Conservation (phyloP, 768 basidiomycete species). For the Leccinum variicolor region DNA sequence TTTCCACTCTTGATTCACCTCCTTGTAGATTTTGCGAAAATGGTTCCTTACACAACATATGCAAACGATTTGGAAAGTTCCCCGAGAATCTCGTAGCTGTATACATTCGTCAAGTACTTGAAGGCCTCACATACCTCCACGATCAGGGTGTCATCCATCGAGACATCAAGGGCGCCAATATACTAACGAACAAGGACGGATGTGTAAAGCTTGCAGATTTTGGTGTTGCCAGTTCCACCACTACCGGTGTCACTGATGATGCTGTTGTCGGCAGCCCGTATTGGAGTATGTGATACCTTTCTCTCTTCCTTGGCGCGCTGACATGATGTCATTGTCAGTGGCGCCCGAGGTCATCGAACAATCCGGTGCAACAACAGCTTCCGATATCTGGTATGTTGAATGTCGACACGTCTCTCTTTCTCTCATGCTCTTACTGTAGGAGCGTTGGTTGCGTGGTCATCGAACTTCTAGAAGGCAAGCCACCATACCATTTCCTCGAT, state of each 20-base stretch:
- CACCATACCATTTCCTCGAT: constrained; percentile 92
- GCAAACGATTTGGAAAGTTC: constrained; percentile 97
- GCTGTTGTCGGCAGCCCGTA: constrained; percentile 98
- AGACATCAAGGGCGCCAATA: constrained; percentile 99
- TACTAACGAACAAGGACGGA: constrained; percentile 97
- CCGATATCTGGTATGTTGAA: constrained; percentile 83
- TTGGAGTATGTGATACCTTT: constrained; percentile 70
- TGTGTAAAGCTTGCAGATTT: constrained; percentile 99
- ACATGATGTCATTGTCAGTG: constrained; percentile 49
- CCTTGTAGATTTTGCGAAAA: constrained; percentile 88
- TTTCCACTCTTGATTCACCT: constrained; percentile 6
- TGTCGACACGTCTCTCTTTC: neutral
- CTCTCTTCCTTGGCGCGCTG: constrained; percentile 2
- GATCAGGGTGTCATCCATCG: constrained; percentile 99
- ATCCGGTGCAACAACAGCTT: constrained; percentile 93
- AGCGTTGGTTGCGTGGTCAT: constrained; percentile 98
- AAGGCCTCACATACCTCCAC: constrained; percentile 94
- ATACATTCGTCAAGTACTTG: constrained; percentile 94
- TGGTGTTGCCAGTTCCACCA: constrained; percentile 84
- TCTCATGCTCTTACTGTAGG: constrained; percentile 32
- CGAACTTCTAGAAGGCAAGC: constrained; percentile 84
- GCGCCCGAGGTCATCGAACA: constrained; percentile 99
- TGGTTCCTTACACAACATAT: constrained; percentile 91
- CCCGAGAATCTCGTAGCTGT: constrained; percentile 95
- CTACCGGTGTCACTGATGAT: constrained; percentile 74